Conservation (phyloP, 805 yeast species). For the Hanseniaspora jakobsenii region DNA sequence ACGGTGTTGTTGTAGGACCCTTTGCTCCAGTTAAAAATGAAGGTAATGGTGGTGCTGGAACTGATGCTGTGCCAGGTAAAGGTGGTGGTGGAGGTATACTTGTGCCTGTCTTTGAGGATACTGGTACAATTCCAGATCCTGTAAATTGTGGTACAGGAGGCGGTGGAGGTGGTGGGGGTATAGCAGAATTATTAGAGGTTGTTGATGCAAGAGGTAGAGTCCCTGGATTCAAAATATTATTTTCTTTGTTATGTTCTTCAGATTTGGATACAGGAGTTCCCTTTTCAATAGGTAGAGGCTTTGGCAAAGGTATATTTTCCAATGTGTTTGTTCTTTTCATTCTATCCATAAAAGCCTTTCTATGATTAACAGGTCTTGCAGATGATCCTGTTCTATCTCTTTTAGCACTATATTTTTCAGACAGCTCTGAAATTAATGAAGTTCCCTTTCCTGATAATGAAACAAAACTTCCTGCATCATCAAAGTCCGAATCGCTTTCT, state of each 20-base stretch:
- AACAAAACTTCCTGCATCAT: constrained; percentile 12
- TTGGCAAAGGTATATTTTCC: background rate
- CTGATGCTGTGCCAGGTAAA: constrained; percentile 26
- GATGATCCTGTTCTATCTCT: constrained; percentile 4
- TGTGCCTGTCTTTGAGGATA: background rate
- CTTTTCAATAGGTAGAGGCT: too few relatives aligned
- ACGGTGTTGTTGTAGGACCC: background rate
- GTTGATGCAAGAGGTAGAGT: constrained; percentile 16
- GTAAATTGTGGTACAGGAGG: constrained; percentile 29
- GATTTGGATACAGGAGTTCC: too few relatives aligned
- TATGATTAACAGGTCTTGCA: constrained; percentile 17
- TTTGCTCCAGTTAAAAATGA: constrained; percentile 21
- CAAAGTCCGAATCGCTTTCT: constrained; percentile 14
- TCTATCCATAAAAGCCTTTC: constrained; percentile 25
- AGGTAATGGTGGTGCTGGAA: constrained; percentile 32
- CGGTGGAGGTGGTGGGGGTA: constrained; percentile 24
- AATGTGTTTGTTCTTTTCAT: constrained; percentile 20
- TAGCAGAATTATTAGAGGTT: constrained; percentile 8
- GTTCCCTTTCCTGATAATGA: constrained; percentile 17
- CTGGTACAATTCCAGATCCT: constrained; percentile 7
- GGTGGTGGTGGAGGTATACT: constrained; percentile 31
- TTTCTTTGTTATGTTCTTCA: too few relatives aligned
- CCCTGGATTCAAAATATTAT: constrained; percentile 13
- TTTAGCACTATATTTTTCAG: constrained; percentile 25
- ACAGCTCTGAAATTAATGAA: constrained; percentile 26